Evolutionary conservation across 495 filamentous ascomycete species (phyloP).

Genomic region (Xanthoparmelia taractica): DNA sequence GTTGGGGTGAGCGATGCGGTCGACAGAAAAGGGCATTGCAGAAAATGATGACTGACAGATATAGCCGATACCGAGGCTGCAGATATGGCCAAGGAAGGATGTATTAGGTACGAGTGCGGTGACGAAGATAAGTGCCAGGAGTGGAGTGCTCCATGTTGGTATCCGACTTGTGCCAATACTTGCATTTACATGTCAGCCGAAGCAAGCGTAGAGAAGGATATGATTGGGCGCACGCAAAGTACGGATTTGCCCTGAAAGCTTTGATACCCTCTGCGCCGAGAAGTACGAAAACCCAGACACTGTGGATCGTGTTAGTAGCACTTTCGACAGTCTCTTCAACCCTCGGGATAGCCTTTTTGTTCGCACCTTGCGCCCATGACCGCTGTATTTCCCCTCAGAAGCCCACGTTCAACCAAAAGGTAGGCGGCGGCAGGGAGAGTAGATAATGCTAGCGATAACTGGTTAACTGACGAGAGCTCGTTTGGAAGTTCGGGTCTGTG

Average conservation of each 20-base stretch:
- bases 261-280: conserved; percentile 77
- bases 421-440: conserved; percentile 71
- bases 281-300: conserved; percentile 87
- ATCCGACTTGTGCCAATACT: conserved; percentile 62
- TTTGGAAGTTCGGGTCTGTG: conserved; percentile 19
- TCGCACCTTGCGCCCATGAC: conserved; percentile 77
- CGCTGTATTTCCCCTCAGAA: conserved; percentile 56
- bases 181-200: conserved; percentile 23
- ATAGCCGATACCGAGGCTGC: conserved; percentile 75
- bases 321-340: neutral
- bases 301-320: conserved; percentile 28
- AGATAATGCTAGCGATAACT: conserved; percentile 55
- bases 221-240: conserved; percentile 48
- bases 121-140: conserved; percentile 60
- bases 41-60: conserved; percentile 51
- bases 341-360: neutral
- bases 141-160: conserved; percentile 86
- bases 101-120: conserved; percentile 70
- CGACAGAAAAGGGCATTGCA: neutral
- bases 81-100: conserved; percentile 79
- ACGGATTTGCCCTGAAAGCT: conserved; percentile 63
- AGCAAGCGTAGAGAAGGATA: conserved; percentile 14
- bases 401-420: conserved; percentile 56
- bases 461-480: neutral
- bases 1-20: neutral